Percentiles rank a stretch among this genome's conserved stretches.
These are phyloP conservation scores for Ceratocystis ficicola DNA, from an alignment of 2,329 filamentous ascomycete species.

Conservation along the genomic window DNA sequence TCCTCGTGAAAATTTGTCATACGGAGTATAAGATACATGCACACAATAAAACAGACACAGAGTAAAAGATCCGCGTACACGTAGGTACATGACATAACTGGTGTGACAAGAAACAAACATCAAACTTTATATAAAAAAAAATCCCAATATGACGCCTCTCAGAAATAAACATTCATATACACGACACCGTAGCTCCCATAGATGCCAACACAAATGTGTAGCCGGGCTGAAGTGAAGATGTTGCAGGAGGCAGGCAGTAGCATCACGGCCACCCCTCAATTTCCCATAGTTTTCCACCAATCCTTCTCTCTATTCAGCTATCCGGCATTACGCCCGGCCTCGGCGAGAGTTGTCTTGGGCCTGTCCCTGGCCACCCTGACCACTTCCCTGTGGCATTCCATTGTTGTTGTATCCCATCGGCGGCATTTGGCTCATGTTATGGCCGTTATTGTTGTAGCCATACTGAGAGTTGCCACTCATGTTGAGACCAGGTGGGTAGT, in stretches of 20 bases:
- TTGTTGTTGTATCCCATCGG: constrained; percentile 31
- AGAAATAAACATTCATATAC: neutral
- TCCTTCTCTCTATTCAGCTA: neutral
- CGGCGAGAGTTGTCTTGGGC: constrained; percentile 11
- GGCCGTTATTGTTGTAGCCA: constrained; percentile 37
- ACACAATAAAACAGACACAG: neutral
- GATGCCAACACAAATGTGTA: neutral
- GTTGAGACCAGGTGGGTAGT: constrained; percentile 37
- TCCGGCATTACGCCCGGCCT: constrained; percentile 6
- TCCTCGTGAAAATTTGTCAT: too few relatives aligned
- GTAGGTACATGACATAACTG: neutral
- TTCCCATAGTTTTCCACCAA: neutral
- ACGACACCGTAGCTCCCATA: neutral
- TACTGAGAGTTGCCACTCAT: constrained; percentile 29
- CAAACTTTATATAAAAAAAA: neutral
- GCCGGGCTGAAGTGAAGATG: too few relatives aligned
- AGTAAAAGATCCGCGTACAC: neutral
- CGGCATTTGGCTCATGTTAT: constrained; percentile 37
- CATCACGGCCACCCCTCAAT: too few relatives aligned
- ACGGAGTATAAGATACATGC: neutral
- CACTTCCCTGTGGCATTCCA: constrained; percentile 33
- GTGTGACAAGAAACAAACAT: neutral
- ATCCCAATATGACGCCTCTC: constrained; percentile 9
- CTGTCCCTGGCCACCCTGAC: constrained; percentile 30
- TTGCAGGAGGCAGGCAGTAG: too few relatives aligned